phyloP scores from a whole-genome alignment of 2,329 filamentous ascomycete species.

The Penicillium italicum region DNA sequence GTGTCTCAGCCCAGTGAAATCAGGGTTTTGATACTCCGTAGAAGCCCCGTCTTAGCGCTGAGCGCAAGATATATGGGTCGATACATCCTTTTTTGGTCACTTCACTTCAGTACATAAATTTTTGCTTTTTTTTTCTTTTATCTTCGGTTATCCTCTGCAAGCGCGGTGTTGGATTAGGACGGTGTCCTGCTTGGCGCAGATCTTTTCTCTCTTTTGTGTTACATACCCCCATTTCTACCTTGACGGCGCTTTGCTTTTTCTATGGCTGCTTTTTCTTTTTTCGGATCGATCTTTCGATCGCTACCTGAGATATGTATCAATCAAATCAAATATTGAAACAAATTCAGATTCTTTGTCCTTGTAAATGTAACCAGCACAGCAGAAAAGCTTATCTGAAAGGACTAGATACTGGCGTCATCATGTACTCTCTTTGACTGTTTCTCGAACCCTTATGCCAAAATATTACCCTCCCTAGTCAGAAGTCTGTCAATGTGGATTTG shows the following conservation, averaged over 20 bases:
- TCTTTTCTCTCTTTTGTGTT: constrained; percentile 13
- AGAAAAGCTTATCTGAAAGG: background rate
- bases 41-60: constrained; percentile 9
- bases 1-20: constrained; percentile 16
- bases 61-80: constrained; percentile 7
- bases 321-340: background rate
- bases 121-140: background rate
- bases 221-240: constrained; percentile 10
- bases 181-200: constrained; percentile 14
- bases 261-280: constrained; percentile 6
- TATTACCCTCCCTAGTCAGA: too few relatives aligned
- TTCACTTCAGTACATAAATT: constrained; percentile 12
- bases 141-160: constrained; percentile 8
- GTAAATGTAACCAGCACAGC: background rate
- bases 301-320: constrained; percentile 8
- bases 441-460: background rate
- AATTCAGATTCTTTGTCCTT: too few relatives aligned
- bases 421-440: background rate
- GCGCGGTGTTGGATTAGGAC: constrained; percentile 23
- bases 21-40: background rate
- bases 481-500: too few relatives aligned
- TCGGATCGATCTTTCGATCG: background rate
- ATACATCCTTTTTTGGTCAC: background rate
- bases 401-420: background rate
- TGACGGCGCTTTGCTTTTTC: background rate